These are phyloP conservation scores for Mrakia gelida DNA, from an alignment of 768 basidiomycete genomes.

Conservation along the genomic window DNA sequence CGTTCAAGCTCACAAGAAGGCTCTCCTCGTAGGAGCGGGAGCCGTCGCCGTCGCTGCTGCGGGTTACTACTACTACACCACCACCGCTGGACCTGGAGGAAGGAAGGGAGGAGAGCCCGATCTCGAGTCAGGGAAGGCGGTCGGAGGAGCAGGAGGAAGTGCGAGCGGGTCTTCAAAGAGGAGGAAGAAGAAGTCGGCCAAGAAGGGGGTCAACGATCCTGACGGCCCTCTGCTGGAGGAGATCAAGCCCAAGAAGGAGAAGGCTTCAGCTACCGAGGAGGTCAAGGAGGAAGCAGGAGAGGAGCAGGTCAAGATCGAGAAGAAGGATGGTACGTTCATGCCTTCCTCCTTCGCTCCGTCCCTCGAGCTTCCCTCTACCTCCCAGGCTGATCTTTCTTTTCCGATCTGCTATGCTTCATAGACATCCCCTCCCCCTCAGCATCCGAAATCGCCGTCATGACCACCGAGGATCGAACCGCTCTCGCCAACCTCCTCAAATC, in stretches of 20 bases:
- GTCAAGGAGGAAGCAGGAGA: conserved; percentile 7
- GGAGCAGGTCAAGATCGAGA: background rate
- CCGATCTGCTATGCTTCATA: background rate
- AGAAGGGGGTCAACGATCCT: conserved; percentile 30
- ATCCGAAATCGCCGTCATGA: conserved; percentile 24
- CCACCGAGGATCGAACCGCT: conserved; percentile 24
- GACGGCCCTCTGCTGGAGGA: conserved; percentile 32
- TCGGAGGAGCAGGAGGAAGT: background rate
- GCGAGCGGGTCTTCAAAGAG: conserved; percentile 7
- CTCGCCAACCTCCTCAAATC: conserved; percentile 31
- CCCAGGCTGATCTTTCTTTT: background rate
- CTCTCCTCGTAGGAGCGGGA: conserved; percentile 12
- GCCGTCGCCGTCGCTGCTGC: conserved; percentile 13
- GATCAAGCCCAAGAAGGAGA: conserved; percentile 10
- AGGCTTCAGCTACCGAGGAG: conserved; percentile 6
- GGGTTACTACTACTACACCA: conserved; percentile 28
- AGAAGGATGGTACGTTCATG: conserved; percentile 26
- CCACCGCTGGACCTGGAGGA: background rate
- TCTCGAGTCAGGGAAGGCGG: background rate
- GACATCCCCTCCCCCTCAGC: conserved; percentile 22
- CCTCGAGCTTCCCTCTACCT: background rate
- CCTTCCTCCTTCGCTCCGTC: background rate
- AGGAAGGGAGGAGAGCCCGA: background rate
- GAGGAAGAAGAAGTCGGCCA: conserved; percentile 30
- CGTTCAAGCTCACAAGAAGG: conserved; percentile 21